These are phyloP conservation scores for Volutella citrinella DNA, from an alignment of 2,329 filamentous ascomycete genomes.

Conservation along the genomic window DNA sequence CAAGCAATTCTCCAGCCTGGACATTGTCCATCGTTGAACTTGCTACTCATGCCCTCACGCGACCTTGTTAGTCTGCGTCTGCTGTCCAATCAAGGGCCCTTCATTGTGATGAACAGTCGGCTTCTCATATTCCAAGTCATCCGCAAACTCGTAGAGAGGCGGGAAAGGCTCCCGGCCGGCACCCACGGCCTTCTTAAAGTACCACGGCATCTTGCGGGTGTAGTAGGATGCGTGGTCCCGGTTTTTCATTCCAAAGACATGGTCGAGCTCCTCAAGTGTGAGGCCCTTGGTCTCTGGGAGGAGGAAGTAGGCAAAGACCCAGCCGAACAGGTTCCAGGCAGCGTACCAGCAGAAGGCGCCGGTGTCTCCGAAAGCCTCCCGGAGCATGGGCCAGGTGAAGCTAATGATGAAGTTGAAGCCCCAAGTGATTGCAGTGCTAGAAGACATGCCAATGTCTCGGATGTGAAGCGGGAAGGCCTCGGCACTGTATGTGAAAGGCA, in stretches of 20 bases:
- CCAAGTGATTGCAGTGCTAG: slow-evolving; percentile 40
- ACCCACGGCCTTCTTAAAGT: slow-evolving; percentile 27
- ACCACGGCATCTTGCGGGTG: slow-evolving; percentile 29
- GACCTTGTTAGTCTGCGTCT: no score
- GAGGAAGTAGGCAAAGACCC: slow-evolving; percentile 31
- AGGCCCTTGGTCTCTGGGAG: slow-evolving; percentile 34
- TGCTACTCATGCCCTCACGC: no score
- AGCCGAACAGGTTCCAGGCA: slow-evolving; percentile 33
- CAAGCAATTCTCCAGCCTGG: no score
- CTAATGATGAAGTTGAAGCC: slow-evolving; percentile 38
- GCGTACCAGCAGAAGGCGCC: slow-evolving; percentile 40
- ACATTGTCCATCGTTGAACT: no score
- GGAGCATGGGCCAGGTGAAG: slow-evolving; percentile 31
- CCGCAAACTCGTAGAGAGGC: slow-evolving; percentile 29
- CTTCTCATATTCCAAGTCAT: slow-evolving; percentile 3
- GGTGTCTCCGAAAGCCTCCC: slow-evolving; percentile 20
- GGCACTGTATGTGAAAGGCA: slow-evolving; percentile 58
- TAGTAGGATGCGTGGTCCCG: slow-evolving; percentile 30
- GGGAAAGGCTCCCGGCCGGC: slow-evolving; percentile 28
- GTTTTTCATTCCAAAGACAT: slow-evolving; percentile 31
- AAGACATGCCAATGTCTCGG: slow-evolving; percentile 53
- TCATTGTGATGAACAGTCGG: no score
- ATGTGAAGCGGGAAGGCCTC: slow-evolving; percentile 58
- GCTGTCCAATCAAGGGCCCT: no score
- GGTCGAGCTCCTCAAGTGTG: slow-evolving; percentile 33